Evolutionary conservation across 768 basidiomycete genomes (phyloP).

Genomic region (Pleurotus citrinopileatus): DNA sequence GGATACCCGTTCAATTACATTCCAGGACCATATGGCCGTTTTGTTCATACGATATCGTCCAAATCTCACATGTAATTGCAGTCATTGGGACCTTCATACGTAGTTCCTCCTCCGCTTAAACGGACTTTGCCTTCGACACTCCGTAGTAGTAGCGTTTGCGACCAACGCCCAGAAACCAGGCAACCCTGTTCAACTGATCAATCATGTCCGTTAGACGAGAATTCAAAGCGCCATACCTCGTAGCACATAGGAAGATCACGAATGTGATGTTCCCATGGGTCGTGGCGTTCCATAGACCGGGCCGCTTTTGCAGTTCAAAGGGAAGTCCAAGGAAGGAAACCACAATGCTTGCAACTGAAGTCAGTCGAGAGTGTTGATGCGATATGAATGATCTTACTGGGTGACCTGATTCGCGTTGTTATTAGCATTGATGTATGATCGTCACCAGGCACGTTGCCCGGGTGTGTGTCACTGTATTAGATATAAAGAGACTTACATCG

Average conservation of each 20-base stretch:
- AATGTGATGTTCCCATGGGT: conserved; percentile 78
- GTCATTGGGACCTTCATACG: too few relatives aligned
- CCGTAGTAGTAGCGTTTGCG: conserved; percentile 43
- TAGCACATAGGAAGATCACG: conserved; percentile 50
- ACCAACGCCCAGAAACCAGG: conserved; percentile 55
- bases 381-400: conserved; percentile 44
- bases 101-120: too few relatives aligned
- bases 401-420: conserved; percentile 39
- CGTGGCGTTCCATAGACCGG: conserved; percentile 62
- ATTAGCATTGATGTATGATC: not conserved
- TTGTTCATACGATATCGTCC: too few relatives aligned
- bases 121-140: conserved; percentile 10
- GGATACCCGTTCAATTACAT: too few relatives aligned
- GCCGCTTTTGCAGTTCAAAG: conserved; percentile 43
- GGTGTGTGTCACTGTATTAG: too few relatives aligned
- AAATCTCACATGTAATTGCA: too few relatives aligned
- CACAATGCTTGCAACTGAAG: conserved; percentile 43
- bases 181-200: conserved; percentile 33
- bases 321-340: conserved; percentile 61
- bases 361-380: conserved; percentile 13
- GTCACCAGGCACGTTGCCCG: not conserved
- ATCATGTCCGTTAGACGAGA: not conserved
- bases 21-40: too few relatives aligned
- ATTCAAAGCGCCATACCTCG: conserved; percentile 40
- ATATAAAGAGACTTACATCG: conserved; percentile 56